Base-by-base conservation (phyloP, 805 yeast genomes). In the Tetrapisispora taiwanensis region DNA sequence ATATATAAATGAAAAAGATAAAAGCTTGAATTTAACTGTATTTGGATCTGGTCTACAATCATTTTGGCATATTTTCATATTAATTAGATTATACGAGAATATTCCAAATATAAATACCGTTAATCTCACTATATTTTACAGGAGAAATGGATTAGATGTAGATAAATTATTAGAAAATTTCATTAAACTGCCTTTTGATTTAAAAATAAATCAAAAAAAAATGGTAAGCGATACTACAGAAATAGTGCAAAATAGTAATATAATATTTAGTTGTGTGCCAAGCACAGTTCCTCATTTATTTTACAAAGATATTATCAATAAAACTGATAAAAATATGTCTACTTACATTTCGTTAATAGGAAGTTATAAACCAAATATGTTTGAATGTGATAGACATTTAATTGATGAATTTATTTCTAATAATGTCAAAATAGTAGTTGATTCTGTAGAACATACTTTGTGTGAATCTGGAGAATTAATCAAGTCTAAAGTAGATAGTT, bases 1-100 rank as follows among this genome's bases (percentile, higher is more conserved):
- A 3, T 41, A 41, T 30, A 22, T 35, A 4, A 22, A 26, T 14
- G 3, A 22, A 9, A 6, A 7, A 2, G 36, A 40, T 20, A 28
- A 8, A 27, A 22, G 19, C 4, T 41, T 53, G 30, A 46, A 48
- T 31, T 56, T 64, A 3, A 58, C 67, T 0, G 75, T 73, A 14
- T 76, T 74, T 54, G 87, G 86, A 1, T 74, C 75, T 26, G 87
- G 86, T 0, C 68, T 70, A 30, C 85, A 80, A 58, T 80, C 79
- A 0, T 71, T 68, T 48, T 80, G 87, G 87, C 86, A 80, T 54
- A 63, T 70, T 17, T 41, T 28, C 14, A 35, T 35, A 9, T 14
- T 41, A 10, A 12, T 28, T n/a, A 41, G 22, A 35, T 17, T 41
- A 12, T 41, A 33, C 20, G n/a, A 41, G 3, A n/a, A 19, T 34